phyloP scores from a whole-genome alignment of 2,329 filamentous ascomycete genomes.

The Arthrinium puccinioides region DNA sequence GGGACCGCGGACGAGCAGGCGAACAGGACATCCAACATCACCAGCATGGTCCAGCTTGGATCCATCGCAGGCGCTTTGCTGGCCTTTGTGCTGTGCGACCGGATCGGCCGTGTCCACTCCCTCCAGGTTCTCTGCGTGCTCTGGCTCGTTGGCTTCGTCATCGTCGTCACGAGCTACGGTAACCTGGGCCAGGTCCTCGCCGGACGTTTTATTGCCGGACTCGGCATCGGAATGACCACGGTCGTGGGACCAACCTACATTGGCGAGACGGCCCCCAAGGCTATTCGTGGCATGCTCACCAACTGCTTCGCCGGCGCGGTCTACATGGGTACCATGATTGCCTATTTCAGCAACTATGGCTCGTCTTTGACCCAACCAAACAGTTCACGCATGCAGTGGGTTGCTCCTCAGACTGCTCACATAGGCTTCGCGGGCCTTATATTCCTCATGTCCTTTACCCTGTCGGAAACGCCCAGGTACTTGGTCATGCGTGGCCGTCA shows the following conservation, averaged over 20 bases:
- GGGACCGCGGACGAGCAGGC: conserved; percentile 13
- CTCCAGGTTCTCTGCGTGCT: conserved; percentile 12
- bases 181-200: conserved; percentile 21
- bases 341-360: conserved; percentile 7
- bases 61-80: conserved; percentile 7
- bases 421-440: conserved; percentile 6
- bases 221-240: conserved; percentile 34
- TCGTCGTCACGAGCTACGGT: conserved; percentile 7
- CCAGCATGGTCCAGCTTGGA: conserved; percentile 9
- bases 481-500: conserved; percentile 6
- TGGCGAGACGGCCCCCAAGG: conserved; percentile 24
- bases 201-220: conserved; percentile 32
- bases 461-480: conserved; percentile 9
- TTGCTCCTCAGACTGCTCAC: conserved; percentile 6
- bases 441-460: conserved; percentile 6
- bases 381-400: conserved; percentile 6
- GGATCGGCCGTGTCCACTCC: conserved; percentile 15
- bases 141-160: conserved; percentile 14
- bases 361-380: conserved; percentile 3
- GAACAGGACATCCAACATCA: conserved; percentile 6
- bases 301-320: conserved; percentile 7
- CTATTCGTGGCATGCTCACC: conserved; percentile 7
- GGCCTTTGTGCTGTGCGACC: conserved; percentile 16
- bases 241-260: conserved; percentile 39
- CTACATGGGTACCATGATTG: conserved; percentile 6